Conservation (phyloP, 2,329 filamentous ascomycete genomes). For the Ramularia endophylla region DNA sequence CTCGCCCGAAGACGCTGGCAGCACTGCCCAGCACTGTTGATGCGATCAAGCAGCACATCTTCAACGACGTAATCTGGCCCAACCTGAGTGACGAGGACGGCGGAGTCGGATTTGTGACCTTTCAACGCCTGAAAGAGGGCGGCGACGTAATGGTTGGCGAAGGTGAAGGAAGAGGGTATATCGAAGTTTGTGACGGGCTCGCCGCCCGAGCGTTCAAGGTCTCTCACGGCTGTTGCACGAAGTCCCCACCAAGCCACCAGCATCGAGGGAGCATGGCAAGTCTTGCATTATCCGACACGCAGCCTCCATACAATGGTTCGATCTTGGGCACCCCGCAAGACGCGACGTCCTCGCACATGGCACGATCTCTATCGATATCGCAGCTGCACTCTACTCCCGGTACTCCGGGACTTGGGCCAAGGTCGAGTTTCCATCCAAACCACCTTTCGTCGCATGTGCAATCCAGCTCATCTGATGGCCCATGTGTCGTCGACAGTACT, state of each 20-base stretch:
- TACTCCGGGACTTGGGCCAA: conserved; percentile 24
- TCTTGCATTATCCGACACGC: conserved; percentile 31
- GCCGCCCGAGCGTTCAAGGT: conserved; percentile 81
- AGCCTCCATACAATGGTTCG: conserved; percentile 23
- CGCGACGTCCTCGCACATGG: conserved; percentile 14
- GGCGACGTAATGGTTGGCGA: conserved; percentile 79
- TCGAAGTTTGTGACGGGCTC: conserved; percentile 83
- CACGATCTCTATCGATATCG: conserved; percentile 23
- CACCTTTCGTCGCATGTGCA: conserved; percentile 25
- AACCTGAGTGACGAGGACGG: conserved; percentile 96
- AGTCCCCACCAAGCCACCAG: conserved; percentile 40
- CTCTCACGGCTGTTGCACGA: conserved; percentile 84
- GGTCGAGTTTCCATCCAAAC: conserved; percentile 23
- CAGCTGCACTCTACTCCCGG: conserved; percentile 24
- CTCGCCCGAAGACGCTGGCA: conserved; percentile 75
- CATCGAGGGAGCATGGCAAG: conserved; percentile 39
- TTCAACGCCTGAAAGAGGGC: conserved; percentile 80
- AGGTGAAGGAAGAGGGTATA: conserved; percentile 73
- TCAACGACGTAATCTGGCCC: conserved; percentile 98
- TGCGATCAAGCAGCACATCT: conserved; percentile 88
- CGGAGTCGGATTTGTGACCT: conserved; percentile 86
- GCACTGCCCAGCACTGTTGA: conserved; percentile 84
- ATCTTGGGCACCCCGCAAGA: conserved; percentile 20
- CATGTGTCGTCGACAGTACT: conserved; percentile 77
- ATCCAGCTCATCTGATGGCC: conserved; percentile 14